Conservation (phyloP, 106 monocot genomes). For the Hemerocallis citrina region DNA sequence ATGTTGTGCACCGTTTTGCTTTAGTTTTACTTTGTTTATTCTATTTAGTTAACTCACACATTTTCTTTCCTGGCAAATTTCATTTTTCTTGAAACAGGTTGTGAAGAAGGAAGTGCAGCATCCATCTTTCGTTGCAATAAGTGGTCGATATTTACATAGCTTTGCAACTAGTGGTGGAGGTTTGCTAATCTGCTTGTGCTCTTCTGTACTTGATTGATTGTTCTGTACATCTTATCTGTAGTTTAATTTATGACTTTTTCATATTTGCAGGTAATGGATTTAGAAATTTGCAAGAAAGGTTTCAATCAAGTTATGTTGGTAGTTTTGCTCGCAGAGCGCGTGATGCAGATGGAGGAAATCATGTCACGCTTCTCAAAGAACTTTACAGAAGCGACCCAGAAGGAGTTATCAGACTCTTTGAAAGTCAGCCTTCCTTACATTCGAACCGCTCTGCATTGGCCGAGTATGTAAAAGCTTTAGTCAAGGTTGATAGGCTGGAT, state of each 20-base stretch:
- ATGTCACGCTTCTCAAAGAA: slow-evolving; percentile 66
- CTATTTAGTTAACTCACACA: no score
- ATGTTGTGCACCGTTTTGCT: no score
- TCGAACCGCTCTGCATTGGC: slow-evolving; percentile 75
- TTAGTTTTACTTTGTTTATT: no score
- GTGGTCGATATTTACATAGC: slow-evolving; percentile 13
- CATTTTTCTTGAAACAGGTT: slow-evolving; percentile 27
- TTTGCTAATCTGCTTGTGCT: slow-evolving; percentile 10
- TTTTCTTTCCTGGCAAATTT: no score
- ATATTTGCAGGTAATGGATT: slow-evolving; percentile 29
- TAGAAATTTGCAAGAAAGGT: slow-evolving; percentile 39
- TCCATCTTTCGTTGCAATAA: slow-evolving; percentile 19
- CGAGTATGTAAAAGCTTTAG: slow-evolving; percentile 87
- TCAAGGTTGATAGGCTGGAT: slow-evolving; percentile 78
- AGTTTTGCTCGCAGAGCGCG: slow-evolving; percentile 50
- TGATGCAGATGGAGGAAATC: slow-evolving; percentile 47
- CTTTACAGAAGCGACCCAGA: slow-evolving; percentile 90
- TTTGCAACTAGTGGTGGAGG: slow-evolving; percentile 22
- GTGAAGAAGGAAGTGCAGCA: slow-evolving; percentile 29
- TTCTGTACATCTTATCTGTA: background rate
- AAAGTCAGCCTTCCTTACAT: slow-evolving; percentile 72
- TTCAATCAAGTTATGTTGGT: slow-evolving; percentile 65
- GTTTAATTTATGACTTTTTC: background rate
- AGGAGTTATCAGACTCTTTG: slow-evolving; percentile 69
- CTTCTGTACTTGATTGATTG: background rate